Conservation (phyloP, 2,329 filamentous ascomycete species). For the Orbilia oligospora region DNA sequence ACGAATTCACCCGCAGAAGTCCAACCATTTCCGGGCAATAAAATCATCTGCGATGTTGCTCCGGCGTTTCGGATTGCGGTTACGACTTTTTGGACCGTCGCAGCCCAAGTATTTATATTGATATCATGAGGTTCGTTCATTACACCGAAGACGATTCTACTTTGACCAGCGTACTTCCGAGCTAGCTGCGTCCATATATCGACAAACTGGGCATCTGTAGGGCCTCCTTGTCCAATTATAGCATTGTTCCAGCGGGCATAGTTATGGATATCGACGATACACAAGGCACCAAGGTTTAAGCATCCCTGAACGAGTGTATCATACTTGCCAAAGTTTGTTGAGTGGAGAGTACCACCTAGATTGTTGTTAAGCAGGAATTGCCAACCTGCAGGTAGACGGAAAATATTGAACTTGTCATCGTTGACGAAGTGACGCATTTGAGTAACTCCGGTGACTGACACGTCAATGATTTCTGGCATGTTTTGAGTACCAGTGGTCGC, state of each 20-base stretch:
- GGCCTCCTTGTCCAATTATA: conserved; percentile 77
- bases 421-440: conserved; percentile 74
- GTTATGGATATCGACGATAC: conserved; percentile 73
- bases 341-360: conserved; percentile 71
- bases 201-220: conserved; percentile 73
- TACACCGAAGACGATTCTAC: conserved; percentile 75
- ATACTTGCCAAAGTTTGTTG: conserved; percentile 70
- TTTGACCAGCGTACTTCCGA: conserved; percentile 72
- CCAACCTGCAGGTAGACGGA: conserved; percentile 74
- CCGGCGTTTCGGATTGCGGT: conserved; percentile 76
- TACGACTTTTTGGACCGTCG: conserved; percentile 75
- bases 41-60: conserved; percentile 75
- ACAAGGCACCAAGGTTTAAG: conserved; percentile 72
- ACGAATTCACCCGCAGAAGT: conserved; percentile 71
- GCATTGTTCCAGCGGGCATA: conserved; percentile 74
- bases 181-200: conserved; percentile 74
- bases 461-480: conserved; percentile 62
- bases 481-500: conserved; percentile 65
- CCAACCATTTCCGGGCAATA: conserved; percentile 76
- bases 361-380: conserved; percentile 73
- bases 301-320: conserved; percentile 74
- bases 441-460: conserved; percentile 67
- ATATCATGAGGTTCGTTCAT: conserved; percentile 80
- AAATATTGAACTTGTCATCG: conserved; percentile 72
- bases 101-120: conserved; percentile 73